These are phyloP conservation scores for Hyphodiscus sp. DNA, from an alignment of 2,329 filamentous ascomycete species.

Conservation along the genomic window DNA sequence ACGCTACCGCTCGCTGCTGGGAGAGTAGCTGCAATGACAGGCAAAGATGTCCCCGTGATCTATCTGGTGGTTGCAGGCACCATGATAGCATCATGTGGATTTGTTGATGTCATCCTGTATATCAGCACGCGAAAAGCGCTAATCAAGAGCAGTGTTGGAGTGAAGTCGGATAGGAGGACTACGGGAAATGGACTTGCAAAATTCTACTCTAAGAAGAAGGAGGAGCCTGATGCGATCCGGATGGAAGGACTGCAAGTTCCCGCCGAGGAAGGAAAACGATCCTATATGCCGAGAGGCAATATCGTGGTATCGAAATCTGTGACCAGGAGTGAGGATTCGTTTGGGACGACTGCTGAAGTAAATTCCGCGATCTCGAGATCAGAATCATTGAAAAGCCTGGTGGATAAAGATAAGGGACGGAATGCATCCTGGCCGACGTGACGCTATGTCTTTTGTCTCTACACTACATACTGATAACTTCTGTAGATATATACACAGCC, in stretches of 20 bases:
- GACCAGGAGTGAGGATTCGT: neutral
- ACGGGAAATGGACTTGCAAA: neutral
- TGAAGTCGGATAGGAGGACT: neutral
- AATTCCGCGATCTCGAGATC: neutral
- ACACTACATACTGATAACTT: neutral
- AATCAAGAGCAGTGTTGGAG: conserved; percentile 6
- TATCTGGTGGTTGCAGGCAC: conserved; percentile 18
- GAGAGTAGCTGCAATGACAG: conserved; percentile 42
- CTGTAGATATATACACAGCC: neutral
- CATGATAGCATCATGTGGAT: conserved; percentile 21
- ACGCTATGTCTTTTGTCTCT: neutral
- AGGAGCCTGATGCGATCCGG: neutral
- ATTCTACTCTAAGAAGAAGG: neutral
- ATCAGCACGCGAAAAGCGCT: conserved; percentile 22
- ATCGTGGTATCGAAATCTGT: neutral
- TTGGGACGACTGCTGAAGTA: neutral
- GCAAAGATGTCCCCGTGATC: conserved; percentile 14
- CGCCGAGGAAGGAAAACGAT: neutral
- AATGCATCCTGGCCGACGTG: neutral
- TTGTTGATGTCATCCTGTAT: conserved; percentile 21
- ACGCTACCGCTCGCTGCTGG: conserved; percentile 44
- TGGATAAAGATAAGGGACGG: neutral
- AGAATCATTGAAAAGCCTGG: neutral
- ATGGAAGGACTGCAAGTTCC: neutral
- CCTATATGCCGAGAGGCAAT: neutral